Conservation (phyloP, 2,329 filamentous ascomycete species). For the Sporothrix pseudoabietina region DNA sequence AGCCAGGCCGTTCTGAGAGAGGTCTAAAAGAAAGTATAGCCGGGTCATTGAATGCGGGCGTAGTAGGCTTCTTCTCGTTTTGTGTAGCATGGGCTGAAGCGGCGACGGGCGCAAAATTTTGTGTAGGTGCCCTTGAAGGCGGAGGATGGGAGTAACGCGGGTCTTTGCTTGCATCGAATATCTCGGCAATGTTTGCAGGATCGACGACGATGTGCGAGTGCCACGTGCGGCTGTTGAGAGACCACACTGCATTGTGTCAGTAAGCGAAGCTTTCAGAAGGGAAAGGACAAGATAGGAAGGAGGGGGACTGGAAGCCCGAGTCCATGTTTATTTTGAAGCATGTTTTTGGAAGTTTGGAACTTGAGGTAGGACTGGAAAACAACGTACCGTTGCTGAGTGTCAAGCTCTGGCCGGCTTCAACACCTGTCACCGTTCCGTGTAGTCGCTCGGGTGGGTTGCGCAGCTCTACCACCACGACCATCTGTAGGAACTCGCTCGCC, state of each 20-base stretch:
- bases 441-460: constrained; percentile 65
- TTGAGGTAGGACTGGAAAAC: neutral
- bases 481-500: constrained; percentile 72
- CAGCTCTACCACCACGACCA: constrained; percentile 65
- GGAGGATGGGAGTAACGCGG: neutral
- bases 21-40: constrained; percentile 34
- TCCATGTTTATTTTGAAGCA: neutral
- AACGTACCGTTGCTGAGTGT: constrained; percentile 69
- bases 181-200: constrained; percentile 42
- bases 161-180: constrained; percentile 32
- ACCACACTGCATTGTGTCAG: constrained; percentile 42
- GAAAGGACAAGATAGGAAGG: neutral
- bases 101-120: neutral
- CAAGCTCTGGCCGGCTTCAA: constrained; percentile 67
- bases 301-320: neutral
- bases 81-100: neutral
- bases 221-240: constrained; percentile 47
- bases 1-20: constrained; percentile 16
- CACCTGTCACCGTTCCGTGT: constrained; percentile 69
- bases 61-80: constrained; percentile 18
- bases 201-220: constrained; percentile 50
- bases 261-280: neutral
- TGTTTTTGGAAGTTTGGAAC: neutral
- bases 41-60: constrained; percentile 33
- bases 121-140: constrained; percentile 29